Evolutionary conservation across 2,329 filamentous ascomycete genomes (phyloP), one percentile per base, ranked within the genome.

Genomic region (Leptographium wingfieldii): DNA sequence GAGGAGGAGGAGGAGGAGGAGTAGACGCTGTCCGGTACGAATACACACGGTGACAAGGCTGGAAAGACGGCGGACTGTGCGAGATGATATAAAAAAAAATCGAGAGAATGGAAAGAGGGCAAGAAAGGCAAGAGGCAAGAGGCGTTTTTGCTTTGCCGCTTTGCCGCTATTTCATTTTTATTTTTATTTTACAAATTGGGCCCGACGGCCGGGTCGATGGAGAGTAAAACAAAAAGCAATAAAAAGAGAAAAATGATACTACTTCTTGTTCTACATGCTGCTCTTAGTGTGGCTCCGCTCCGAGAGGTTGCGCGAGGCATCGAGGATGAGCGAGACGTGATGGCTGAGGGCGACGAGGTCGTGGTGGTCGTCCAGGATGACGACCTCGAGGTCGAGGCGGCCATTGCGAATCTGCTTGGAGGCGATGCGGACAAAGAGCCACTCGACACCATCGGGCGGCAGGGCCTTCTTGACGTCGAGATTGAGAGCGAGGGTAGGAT

Each of bases 391-490:
- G 73, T 95, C 90, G 68, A 88, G 85, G 61, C 86, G 76, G 1
- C 89, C 89, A 64, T 90, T 84, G 64, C 77, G 78, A 51, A 92
- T 81, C 70, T 78, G 74, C 71, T 89, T 91, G 5, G 83, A 77
- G 59, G 80, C 77, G 14, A 85, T 77, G 38, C 87, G 77, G 49
- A 84, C 75, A 66, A 85, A 85, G 58, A 95, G 68, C 84, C 87
- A 94, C 69, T 89, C 84, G 1, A 83, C 82, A 0, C 89, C 88
- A 51, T 81, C 80, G 4, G 74, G 72, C 0, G 88, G 87, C 53
- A 95, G 69, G 7, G 77, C 70, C 69, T 86, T 88, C 75, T 92
- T 94, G 48, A 91, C 75, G 63, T 95, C 89, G 27, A 95, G 67
- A 68, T 88, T 90, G 68, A 94, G 72, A 22, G 85, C 74, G 1